Evolutionary conservation across 2,329 filamentous ascomycete genomes (phyloP).

Genomic region (Penicillium sp.): DNA sequence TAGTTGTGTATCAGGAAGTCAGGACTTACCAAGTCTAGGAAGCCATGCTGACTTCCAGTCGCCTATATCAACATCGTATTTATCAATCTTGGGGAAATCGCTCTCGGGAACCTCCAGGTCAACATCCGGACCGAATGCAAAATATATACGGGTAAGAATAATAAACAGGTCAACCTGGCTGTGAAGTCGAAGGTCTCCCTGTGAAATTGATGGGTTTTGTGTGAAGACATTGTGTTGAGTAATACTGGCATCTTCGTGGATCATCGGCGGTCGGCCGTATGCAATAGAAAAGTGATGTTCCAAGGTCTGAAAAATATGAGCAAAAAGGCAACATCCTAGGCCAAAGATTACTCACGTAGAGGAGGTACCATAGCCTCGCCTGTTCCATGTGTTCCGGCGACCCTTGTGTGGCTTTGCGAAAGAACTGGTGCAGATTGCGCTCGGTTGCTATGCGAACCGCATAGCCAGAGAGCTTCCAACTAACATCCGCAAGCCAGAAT

Average conservation of each 20-base stretch:
- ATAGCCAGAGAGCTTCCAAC: constrained; percentile 46
- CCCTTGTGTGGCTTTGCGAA: constrained; percentile 38
- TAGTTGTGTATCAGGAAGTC: not conserved
- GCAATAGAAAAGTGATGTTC: constrained; percentile 46
- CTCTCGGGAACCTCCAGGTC: constrained; percentile 40
- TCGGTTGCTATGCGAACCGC: constrained; percentile 44
- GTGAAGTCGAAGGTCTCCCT: constrained; percentile 37
- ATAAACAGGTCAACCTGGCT: constrained; percentile 46
- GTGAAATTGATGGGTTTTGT: constrained; percentile 27
- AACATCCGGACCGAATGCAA: constrained; percentile 44
- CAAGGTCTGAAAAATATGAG: constrained; percentile 29
- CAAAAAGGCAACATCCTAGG: not conserved
- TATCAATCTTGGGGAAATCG: constrained; percentile 40
- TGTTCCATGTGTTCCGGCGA: constrained; percentile 38
- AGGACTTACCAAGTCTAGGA: constrained; percentile 32
- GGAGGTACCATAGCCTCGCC: constrained; percentile 40
- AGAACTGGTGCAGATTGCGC: constrained; percentile 42
- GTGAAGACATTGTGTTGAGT: constrained; percentile 36
- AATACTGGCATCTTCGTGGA: constrained; percentile 39
- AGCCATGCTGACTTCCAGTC: constrained; percentile 38
- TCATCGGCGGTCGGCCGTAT: constrained; percentile 44
- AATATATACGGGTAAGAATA: constrained; percentile 44
- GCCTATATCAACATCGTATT: constrained; percentile 39
- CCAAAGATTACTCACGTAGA: constrained; percentile 36
- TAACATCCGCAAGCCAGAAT: constrained; percentile 56